Evolutionary conservation across 179 eudicot genomes (phyloP), one percentile per base, ranked within the genome.

Genomic region (Beta lomatogona): DNA sequence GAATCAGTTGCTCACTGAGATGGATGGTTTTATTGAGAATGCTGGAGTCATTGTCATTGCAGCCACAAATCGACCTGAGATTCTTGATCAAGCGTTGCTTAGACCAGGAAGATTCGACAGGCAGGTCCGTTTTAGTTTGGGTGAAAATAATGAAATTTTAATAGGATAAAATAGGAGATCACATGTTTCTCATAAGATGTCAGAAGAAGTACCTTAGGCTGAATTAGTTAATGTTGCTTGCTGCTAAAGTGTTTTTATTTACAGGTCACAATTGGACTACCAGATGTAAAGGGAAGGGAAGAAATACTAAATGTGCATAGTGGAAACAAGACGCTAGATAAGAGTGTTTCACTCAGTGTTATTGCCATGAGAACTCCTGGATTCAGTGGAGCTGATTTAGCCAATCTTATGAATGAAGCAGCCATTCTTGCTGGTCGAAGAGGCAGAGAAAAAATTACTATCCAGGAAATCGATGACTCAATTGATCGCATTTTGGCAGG

Each of bases 291-390:
- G 73, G 99, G 99, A 85, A 92, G 99, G 87, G 92, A 95, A 14
- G 97, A 95, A 77, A 95, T 95, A 80, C 77, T 95, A 79, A 94
- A 94, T 86, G 98, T 95, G 81, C 98, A 95, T 78, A 92, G 82
- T 3, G 64, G 93, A 89, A 95, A 91, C 58, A 94, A 92, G 86
- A 95, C 92, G 86, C 91, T 95, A 48, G 93, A 91, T 75, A 55
- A 89, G 14, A 96, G 94, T 79, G 98, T 95, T 28, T 94, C 98
- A 58, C 95, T 94, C 69, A 97, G 94, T 16, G 96, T 92, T 79
- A 76, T 95, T 84, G 99, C 99, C 61, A 94, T 94, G 98, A 89
- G 97, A 85, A 95, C 98, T 53, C 98, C 99, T 77, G 99, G 99
- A 46, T 95, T 95, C 81, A 92, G 97, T 81, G 99, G 99, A 77